These are phyloP conservation scores for Lyophyllum semitale DNA, from an alignment of 768 basidiomycete genomes.

Conservation along the genomic window DNA sequence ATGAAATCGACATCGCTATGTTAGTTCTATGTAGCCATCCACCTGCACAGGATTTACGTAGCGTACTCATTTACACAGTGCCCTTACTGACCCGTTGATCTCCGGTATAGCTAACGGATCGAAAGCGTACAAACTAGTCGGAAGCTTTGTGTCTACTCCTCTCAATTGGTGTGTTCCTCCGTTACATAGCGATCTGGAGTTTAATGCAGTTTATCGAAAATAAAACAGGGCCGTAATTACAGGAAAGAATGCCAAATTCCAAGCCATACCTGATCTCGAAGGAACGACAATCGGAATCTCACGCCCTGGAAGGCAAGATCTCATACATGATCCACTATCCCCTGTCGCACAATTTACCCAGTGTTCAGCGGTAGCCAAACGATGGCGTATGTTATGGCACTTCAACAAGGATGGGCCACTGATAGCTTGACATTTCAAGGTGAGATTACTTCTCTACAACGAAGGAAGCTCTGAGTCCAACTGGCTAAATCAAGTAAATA, in stretches of 20 bases:
- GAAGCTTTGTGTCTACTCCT: slow-evolving; percentile 88
- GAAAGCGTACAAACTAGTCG: slow-evolving; percentile 85
- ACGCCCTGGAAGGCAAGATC: slow-evolving; percentile 73
- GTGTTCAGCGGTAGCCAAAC: slow-evolving; percentile 77
- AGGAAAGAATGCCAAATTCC: slow-evolving; percentile 70
- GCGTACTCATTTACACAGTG: slow-evolving; percentile 41
- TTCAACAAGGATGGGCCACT: slow-evolving; percentile 80
- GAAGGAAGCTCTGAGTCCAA: neutral
- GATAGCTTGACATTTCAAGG: slow-evolving; percentile 72
- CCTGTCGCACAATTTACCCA: neutral
- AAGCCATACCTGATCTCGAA: slow-evolving; percentile 71
- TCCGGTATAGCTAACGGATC: slow-evolving; percentile 92
- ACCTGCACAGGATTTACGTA: neutral
- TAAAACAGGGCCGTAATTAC: slow-evolving; percentile 85
- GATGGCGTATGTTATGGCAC: slow-evolving; percentile 94
- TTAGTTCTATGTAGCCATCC: slow-evolving; percentile 28
- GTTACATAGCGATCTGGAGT: neutral
- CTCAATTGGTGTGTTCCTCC: slow-evolving; percentile 68
- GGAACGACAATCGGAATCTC: slow-evolving; percentile 90
- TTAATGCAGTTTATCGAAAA: neutral
- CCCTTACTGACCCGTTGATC: slow-evolving; percentile 88
- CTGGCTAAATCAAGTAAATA: slow-evolving; percentile 55
- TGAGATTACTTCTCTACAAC: slow-evolving; percentile 25
- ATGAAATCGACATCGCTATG: slow-evolving; percentile 86
- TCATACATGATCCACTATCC: neutral